These are phyloP conservation scores for Nothophoma quercina DNA, from an alignment of 2,329 filamentous ascomycete species.

Conservation along the genomic window DNA sequence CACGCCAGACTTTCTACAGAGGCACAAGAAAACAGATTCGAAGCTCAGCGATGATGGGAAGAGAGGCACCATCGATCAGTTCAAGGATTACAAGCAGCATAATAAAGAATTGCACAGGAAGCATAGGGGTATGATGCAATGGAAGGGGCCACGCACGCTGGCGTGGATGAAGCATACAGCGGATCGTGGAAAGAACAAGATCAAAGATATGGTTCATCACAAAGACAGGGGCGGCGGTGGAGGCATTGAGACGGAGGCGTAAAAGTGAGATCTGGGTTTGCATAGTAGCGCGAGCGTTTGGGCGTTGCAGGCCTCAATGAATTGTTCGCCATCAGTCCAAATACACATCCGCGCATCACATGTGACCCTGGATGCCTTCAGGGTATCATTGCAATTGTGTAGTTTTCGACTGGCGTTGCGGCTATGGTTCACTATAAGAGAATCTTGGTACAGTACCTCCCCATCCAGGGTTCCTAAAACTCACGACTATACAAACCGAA, in stretches of 20 bases:
- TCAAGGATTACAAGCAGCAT: conserved; percentile 61
- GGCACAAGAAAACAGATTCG: conserved; percentile 29
- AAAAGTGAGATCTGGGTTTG: conserved; percentile 1
- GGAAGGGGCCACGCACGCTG: conserved; percentile 64
- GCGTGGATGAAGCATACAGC: conserved; percentile 69
- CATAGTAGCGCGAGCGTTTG: conserved; percentile 4
- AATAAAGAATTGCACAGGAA: conserved; percentile 51
- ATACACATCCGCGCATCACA: neutral
- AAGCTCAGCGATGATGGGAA: conserved; percentile 46
- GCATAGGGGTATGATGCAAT: conserved; percentile 78
- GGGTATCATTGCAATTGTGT: neutral
- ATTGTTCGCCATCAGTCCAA: neutral
- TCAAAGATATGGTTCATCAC: conserved; percentile 63
- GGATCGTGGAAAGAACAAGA: conserved; percentile 57
- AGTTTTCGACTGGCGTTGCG: neutral
- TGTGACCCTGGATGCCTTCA: neutral
- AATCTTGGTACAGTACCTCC: neutral
- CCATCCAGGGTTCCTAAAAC: neutral
- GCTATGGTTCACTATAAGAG: neutral
- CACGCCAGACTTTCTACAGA: conserved; percentile 34
- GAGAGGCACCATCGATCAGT: conserved; percentile 58
- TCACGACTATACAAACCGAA: neutral
- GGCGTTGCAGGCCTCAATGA: neutral
- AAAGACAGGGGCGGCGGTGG: conserved; percentile 60
- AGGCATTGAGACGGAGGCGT: conserved; percentile 75